phyloP scores from a whole-genome alignment of 345 rosid species.

The Eucalyptus erythrocorys region DNA sequence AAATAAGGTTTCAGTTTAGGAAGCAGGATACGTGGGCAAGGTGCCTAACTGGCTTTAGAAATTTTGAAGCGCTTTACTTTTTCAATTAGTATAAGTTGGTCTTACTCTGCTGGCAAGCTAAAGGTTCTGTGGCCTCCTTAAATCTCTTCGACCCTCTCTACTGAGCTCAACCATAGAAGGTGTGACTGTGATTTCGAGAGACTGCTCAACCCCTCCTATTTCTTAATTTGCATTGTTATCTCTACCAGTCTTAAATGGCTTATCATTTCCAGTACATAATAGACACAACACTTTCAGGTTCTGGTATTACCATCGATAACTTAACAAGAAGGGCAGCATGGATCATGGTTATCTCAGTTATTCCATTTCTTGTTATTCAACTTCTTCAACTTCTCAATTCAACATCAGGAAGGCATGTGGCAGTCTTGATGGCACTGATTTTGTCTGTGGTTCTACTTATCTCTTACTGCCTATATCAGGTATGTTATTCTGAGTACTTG shows the following conservation, averaged over 20 bases:
- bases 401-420: constrained; percentile 60
- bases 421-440: constrained; percentile 55
- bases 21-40: neutral
- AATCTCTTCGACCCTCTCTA: neutral
- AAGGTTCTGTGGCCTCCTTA: neutral
- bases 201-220: neutral
- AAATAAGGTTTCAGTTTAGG: neutral
- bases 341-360: constrained; percentile 71
- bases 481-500: neutral
- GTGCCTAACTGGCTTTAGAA: neutral
- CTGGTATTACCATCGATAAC: constrained; percentile 69
- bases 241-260: neutral
- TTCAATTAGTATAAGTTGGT: neutral
- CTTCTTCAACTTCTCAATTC: constrained; percentile 59
- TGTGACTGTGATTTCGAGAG: neutral
- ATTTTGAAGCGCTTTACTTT: neutral
- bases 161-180: neutral
- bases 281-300: constrained; percentile 15
- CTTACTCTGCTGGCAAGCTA: neutral
- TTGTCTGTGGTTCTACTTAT: constrained; percentile 45
- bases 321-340: constrained; percentile 84
- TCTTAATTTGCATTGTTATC: neutral
- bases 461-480: constrained; percentile 90
- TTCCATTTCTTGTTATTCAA: constrained; percentile 84
- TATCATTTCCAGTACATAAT: neutral